Evolutionary conservation across 495 filamentous ascomycete genomes (phyloP), one percentile per base, ranked within the genome.

Genomic region (Venustampulla echinocandica): DNA sequence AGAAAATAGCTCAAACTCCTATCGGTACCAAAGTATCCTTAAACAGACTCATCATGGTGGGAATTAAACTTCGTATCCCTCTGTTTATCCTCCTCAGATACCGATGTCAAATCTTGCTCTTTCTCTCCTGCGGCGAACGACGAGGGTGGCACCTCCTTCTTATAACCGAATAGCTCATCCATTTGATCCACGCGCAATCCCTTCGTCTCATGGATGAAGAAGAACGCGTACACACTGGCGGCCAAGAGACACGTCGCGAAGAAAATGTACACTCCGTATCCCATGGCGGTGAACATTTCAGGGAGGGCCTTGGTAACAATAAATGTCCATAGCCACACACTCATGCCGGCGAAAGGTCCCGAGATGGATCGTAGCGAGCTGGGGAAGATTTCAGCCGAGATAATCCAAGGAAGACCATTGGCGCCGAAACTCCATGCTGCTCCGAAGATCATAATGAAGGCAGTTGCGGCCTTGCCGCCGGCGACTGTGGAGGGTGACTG

Each of bases 361-460:
- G 78, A 80, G 22, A 86, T 70, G 2, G 78, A 77, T 37, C 78
- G 74, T 21, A 78, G 73, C 58, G 75, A 79, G 49, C 74, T 73
- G 55, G 75, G 71, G 53, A 77, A 77, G 65, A 79, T 76, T 63
- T 80, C 78, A 24, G 75, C 74, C 63, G 80, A 81, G 49, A 79
- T 65, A 23, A 81, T 76, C 78, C 79, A 82, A 0, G 79, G 78
- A 3, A 77, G 80, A 13, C 81, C 82, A 59, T 87, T 86, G 81
- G 82, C 86, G 3, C 77, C 77, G 0, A 82, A 77, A 4, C 82
- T 84, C 57, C 86, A 87, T 63, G 83, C 85, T 17, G 49, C 38
- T 2, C 82, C 85, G 80, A 81, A 86, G 13, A 87, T 71, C 54
- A 85, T 86, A 66, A 86, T 85, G 71, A 87, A 84, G 68, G 83